Base-by-base conservation (phyloP, 2,329 filamentous ascomycete genomes). In the Intubia oerlemansii region DNA sequence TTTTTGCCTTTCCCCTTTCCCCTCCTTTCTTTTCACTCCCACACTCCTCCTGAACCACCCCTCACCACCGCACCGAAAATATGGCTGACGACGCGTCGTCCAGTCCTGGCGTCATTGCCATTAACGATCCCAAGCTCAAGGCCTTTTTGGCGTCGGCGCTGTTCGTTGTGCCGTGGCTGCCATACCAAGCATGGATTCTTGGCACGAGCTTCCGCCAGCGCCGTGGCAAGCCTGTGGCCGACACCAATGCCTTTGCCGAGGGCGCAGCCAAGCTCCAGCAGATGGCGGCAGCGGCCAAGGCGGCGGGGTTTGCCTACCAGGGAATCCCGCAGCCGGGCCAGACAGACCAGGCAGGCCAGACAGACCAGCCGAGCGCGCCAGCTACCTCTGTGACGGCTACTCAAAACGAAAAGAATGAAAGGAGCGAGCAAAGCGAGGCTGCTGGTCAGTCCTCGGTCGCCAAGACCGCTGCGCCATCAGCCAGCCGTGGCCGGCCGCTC, bases 81-180 rank as follows among this genome's bases (percentile, higher is more conserved):
- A n/a, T n/a, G n/a, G n/a, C n/a, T 19, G 23, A 20, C 15, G 35
- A 29, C 27, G 18, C 24, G 17, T 9, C 15, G 8, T 20, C 31
- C 9, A 10, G n/a, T 24, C 10, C 5, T 20, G 15, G 28, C 30
- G 13, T 12, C 25, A 23, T 21, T 10, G 14, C 27, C 13, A 20
- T 7, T 7, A 21, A 29, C 16, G 24, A 33, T n/a, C 20, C 25
- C 18, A 27, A 24, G 22, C 32, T 36, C 20, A 33, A 31, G 20
- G 26, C 30, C n/a, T 38, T 38, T 5, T 17, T 39, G 10, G 33
- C 27, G 4, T 38, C 38, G 12, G 17, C 38, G 18, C 13, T 38
- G 13, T 31, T 39, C 16, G 36, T 41, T 15, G 17, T 43, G 20
- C 27, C 39, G 15, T 34, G 33, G 16, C 33, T 38, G 8, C 29